These are phyloP conservation scores for Lenzites betulinus DNA, from an alignment of 768 basidiomycete species.

Conservation along the genomic window DNA sequence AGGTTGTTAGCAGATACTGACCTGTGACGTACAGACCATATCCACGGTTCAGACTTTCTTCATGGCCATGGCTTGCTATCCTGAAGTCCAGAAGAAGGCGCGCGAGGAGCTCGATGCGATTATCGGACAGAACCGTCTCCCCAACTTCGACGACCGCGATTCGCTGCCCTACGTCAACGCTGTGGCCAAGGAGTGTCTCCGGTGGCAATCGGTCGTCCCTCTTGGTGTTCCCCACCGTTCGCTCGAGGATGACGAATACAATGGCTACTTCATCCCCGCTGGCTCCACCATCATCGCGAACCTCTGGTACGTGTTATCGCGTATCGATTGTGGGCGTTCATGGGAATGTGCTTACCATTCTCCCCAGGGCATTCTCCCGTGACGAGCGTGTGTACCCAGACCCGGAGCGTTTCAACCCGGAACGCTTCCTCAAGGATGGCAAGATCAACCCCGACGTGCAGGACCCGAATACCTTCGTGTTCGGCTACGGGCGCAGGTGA, in stretches of 20 bases:
- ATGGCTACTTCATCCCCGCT: slow-evolving; percentile 20
- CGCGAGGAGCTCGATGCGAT: slow-evolving; percentile 22
- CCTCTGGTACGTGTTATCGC: slow-evolving; percentile 5
- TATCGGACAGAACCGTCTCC: slow-evolving; percentile 27
- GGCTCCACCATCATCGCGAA: slow-evolving; percentile 16
- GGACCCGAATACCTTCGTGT: slow-evolving; percentile 15
- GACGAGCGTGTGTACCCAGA: slow-evolving; percentile 12
- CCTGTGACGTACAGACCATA: slow-evolving; percentile 17
- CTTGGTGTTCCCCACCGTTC: slow-evolving; percentile 16
- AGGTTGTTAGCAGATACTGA: background rate
- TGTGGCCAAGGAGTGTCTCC: slow-evolving; percentile 28
- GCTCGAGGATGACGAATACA: slow-evolving; percentile 20
- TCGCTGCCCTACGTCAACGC: slow-evolving; percentile 32
- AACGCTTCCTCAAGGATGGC: slow-evolving; percentile 20
- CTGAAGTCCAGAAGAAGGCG: slow-evolving; percentile 22
- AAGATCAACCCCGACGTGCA: slow-evolving; percentile 7
- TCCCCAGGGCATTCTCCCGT: slow-evolving; percentile 13
- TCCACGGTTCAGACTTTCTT: slow-evolving; percentile 24
- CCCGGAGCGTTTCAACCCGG: slow-evolving; percentile 20
- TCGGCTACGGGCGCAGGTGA: slow-evolving; percentile 22
- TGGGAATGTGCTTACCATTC: background rate
- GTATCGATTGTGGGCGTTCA: background rate
- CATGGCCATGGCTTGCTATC: slow-evolving; percentile 21
- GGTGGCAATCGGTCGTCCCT: slow-evolving; percentile 29
- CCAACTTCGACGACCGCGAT: slow-evolving; percentile 25